Evolutionary conservation across 495 filamentous ascomycete species (phyloP), one percentile per base, ranked within the genome.

Genomic region (Trypethelium eluteriae): DNA sequence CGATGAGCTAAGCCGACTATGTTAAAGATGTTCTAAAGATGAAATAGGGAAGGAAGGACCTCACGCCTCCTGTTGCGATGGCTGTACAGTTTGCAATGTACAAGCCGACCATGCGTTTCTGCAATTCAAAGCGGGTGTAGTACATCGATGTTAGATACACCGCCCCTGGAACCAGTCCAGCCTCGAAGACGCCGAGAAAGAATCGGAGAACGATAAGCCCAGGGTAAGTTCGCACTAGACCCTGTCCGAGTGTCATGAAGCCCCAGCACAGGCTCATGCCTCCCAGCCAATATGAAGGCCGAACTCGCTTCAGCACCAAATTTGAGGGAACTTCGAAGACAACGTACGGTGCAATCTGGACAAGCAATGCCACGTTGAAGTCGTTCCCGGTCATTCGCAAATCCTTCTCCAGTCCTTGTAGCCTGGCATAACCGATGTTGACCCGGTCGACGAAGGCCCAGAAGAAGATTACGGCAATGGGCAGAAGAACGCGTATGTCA

Each of bases 331-430:
- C 80, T 69, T 89, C 85, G 47, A 86, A 80, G 6, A 85, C 73
- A 62, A 85, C 81, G 71, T 89, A 89, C 50, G 83, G 84, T 3
- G 86, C 80, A 74, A 88, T 88, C 73, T 86, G 88, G 4, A 86
- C 79, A 62, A 83, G 81, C 0, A 88, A 76, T 18, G 84, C 84
- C 50, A 88, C 74, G 66, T 88, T 88, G 68, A 79, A 85, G 73
- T 82, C 76, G 64, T 81, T 77, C 2, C 81, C 83, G 12, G 68
- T 70, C 72, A 89, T 80, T 14, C 79, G 66, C n/a, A 89, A 77
- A 56, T 88, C 86, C 14, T 77, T 72, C 16, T 81, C 78, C 14
- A 89, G 75, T 2, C 85, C 85, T 63, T 84, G 80, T 49, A 88
- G 79, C 38, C 79, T 73, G 9, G 84, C 86, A 74, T 89, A 86